A percentile compares a stretch with the other conserved stretches of the same genome.
Evolutionary conservation across 768 basidiomycete species (phyloP).

Genomic region (Termitomyces sp.): DNA sequence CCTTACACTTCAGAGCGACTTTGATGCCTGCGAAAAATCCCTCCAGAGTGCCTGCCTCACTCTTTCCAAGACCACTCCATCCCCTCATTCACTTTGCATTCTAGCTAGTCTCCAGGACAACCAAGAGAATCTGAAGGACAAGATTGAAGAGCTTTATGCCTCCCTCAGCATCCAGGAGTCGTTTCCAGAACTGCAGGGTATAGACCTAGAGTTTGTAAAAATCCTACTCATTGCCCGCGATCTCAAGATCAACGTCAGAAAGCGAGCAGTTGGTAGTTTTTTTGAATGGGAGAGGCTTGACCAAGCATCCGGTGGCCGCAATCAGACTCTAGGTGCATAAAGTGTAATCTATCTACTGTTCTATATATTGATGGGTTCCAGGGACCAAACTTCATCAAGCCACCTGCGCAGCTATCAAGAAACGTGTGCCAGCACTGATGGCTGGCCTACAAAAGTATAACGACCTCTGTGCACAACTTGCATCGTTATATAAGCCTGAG

Average conservation of each 20-base stretch:
- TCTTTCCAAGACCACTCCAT: too few relatives aligned
- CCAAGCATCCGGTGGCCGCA: too few relatives aligned
- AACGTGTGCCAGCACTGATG: constrained; percentile 25
- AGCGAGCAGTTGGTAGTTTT: neutral
- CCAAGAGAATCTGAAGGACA: neutral
- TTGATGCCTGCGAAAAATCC: too few relatives aligned
- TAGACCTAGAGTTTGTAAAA: neutral
- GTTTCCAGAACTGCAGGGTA: neutral
- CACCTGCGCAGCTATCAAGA: constrained; percentile 26
- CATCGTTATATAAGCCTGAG: constrained; percentile 13
- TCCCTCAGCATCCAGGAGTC: neutral
- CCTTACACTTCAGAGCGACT: neutral
- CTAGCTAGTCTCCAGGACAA: too few relatives aligned
- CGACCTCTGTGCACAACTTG: constrained; percentile 21
- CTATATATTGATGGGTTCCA: constrained; percentile 1
- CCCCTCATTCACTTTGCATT: too few relatives aligned
- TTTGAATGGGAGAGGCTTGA: too few relatives aligned
- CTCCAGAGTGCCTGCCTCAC: too few relatives aligned
- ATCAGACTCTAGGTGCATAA: too few relatives aligned
- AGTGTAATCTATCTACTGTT: too few relatives aligned
- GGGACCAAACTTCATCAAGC: constrained; percentile 32
- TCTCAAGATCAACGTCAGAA: neutral
- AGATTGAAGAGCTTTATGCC: neutral
- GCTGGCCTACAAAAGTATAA: constrained; percentile 26
- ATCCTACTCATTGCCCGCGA: neutral